Conservation (phyloP, 129 eudicot species). For the Flaveria trinervia region DNA sequence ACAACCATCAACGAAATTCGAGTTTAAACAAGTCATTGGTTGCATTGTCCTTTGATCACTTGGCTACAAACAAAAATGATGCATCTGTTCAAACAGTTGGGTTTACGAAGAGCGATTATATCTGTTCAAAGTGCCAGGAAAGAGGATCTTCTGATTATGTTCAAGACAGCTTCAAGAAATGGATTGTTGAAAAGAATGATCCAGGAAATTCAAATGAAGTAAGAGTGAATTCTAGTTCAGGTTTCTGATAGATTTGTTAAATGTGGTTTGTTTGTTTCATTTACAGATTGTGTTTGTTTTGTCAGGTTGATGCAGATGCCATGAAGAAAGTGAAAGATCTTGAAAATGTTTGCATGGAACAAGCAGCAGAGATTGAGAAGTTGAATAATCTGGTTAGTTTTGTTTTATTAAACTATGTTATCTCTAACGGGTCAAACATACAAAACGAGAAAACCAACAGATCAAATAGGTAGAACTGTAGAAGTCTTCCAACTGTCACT, state of each 20-base stretch:
- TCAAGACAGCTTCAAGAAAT: constrained; percentile 53
- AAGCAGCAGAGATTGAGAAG: constrained; percentile 81
- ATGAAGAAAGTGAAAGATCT: constrained; percentile 62
- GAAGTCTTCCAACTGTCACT: neutral
- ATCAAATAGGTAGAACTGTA: neutral
- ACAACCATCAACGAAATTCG: constrained; percentile 73
- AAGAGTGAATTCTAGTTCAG: constrained; percentile 5
- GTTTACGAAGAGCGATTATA: constrained; percentile 26
- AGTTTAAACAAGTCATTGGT: constrained; percentile 58
- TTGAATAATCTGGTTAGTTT: constrained; percentile 54
- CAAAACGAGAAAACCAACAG: no score
- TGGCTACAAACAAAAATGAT: constrained; percentile 67
- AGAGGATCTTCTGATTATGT: constrained; percentile 52
- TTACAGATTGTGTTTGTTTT: neutral
- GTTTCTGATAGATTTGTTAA: neutral
- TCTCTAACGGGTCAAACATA: neutral
- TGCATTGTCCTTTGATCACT: constrained; percentile 88
- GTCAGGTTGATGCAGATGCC: constrained; percentile 52
- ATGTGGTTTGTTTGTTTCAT: neutral
- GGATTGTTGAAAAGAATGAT: constrained; percentile 41
- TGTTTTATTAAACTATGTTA: neutral
- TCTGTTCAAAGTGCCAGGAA: constrained; percentile 64
- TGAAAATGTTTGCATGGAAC: constrained; percentile 68
- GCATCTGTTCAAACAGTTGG: constrained; percentile 62
- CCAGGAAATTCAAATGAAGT: constrained; percentile 36